phyloP scores from a whole-genome alignment of 108 stramenopile genomes.

The Asterionellopsis glacialis region DNA sequence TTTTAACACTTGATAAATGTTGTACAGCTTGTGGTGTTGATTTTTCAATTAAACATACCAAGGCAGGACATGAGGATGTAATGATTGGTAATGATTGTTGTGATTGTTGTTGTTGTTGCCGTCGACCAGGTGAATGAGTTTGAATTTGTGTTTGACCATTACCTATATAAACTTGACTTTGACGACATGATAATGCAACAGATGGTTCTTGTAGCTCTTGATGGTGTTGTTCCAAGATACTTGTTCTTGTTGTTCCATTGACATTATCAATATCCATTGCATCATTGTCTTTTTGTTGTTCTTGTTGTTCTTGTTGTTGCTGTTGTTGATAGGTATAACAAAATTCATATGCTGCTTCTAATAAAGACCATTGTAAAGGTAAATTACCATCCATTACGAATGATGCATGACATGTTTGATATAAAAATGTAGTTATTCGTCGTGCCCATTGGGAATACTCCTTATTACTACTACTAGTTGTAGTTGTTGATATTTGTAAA shows the following conservation, averaged over 20 bases:
- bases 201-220: slow-evolving; percentile 23
- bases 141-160: not conserved
- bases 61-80: slow-evolving; percentile 93
- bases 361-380: slow-evolving; percentile 65
- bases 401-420: slow-evolving; percentile 39
- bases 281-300: slow-evolving; percentile 3
- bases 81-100: slow-evolving; percentile 59
- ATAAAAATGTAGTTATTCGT: slow-evolving; percentile 41
- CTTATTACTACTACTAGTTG: not conserved
- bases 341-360: slow-evolving; percentile 79
- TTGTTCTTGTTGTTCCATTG: slow-evolving; percentile 6
- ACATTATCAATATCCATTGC: not conserved
- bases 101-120: slow-evolving; percentile 31
- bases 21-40: slow-evolving; percentile 75
- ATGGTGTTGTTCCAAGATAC: too few species aligned
- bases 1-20: slow-evolving; percentile 76
- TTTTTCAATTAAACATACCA: slow-evolving; percentile 99
- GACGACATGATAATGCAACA: slow-evolving; percentile 35
- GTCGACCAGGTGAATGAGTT: not conserved
- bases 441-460: not conserved
- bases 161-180: slow-evolving; percentile 15
- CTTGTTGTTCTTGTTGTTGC: slow-evolving; percentile 11
- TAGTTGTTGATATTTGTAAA: slow-evolving; percentile 24
- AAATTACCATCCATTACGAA: slow-evolving; percentile 71
- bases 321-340: slow-evolving; percentile 41